Evolutionary conservation across 768 basidiomycete genomes (phyloP).

Genomic region (Kwoniella heveanensis): DNA sequence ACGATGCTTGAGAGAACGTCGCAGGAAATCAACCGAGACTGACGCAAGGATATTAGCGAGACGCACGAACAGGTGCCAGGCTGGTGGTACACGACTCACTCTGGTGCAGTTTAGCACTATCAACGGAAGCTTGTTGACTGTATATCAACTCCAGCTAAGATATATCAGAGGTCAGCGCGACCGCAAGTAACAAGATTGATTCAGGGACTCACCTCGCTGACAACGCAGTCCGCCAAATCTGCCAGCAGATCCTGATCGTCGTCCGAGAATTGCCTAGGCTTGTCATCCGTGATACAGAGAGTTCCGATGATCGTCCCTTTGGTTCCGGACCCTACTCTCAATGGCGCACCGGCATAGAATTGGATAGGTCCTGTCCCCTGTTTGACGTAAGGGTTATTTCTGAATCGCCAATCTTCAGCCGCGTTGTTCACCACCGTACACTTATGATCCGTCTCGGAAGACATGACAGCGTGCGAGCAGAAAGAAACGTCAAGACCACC

Average conservation of each 20-base stretch:
- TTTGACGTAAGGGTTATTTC: slow-evolving; percentile 39
- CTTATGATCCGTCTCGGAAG: slow-evolving; percentile 23
- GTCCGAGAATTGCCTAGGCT: slow-evolving; percentile 42
- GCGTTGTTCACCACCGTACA: slow-evolving; percentile 49
- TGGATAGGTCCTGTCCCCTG: slow-evolving; percentile 30
- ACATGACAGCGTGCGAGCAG: slow-evolving; percentile 49
- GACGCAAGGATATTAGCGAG: not conserved
- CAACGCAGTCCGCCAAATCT: slow-evolving; percentile 52
- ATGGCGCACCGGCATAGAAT: slow-evolving; percentile 50
- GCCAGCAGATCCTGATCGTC: slow-evolving; percentile 29
- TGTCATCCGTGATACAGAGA: slow-evolving; percentile 48
- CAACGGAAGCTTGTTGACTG: slow-evolving; percentile 41
- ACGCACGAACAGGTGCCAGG: too few species aligned
- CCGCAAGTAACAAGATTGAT: too few species aligned
- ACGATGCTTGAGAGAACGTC: slow-evolving; percentile 48
- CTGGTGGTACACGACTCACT: too few species aligned
- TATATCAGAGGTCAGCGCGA: not conserved
- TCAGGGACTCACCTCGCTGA: slow-evolving; percentile 49
- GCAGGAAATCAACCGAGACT: slow-evolving; percentile 54
- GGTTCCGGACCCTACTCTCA: slow-evolving; percentile 35
- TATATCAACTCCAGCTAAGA: slow-evolving; percentile 47
- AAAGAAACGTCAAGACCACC: slow-evolving; percentile 40
- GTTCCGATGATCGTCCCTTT: slow-evolving; percentile 47
- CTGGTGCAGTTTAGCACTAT: slow-evolving; percentile 51
- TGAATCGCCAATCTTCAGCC: slow-evolving; percentile 50